phyloP scores from a whole-genome alignment of 371 early-diverging fungal genomes.

The Rhizopus delemar region DNA sequence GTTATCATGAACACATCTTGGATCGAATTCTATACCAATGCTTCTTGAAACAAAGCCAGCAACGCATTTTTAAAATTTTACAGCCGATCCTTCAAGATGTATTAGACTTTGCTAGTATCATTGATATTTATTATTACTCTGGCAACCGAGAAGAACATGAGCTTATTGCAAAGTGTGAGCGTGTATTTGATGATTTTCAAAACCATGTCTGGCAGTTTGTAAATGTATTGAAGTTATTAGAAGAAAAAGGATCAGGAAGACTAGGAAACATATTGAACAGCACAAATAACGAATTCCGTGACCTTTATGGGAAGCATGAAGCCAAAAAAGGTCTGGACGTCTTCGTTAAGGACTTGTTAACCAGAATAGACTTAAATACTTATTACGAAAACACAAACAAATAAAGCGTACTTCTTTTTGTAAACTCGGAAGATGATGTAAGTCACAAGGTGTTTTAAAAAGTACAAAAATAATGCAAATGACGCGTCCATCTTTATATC shows the following conservation, averaged over 20 bases:
- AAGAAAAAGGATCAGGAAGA: slow-evolving; percentile 45
- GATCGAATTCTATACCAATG: slow-evolving; percentile 56
- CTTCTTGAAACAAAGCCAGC: slow-evolving; percentile 51
- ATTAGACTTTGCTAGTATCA: slow-evolving; percentile 25
- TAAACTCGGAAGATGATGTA: neutral
- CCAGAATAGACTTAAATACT: slow-evolving; percentile 25
- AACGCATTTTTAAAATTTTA: slow-evolving; percentile 36
- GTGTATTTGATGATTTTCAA: slow-evolving; percentile 34
- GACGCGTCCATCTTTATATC: slow-evolving; percentile 12
- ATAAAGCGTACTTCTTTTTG: slow-evolving; percentile 14
- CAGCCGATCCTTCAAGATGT: slow-evolving; percentile 41
- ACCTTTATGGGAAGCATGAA: slow-evolving; percentile 29
- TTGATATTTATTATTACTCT: slow-evolving; percentile 16
- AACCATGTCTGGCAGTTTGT: slow-evolving; percentile 35
- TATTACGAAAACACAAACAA: slow-evolving; percentile 17
- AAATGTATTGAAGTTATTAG: slow-evolving; percentile 36
- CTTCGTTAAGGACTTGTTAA: slow-evolving; percentile 36
- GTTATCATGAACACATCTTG: slow-evolving; percentile 51
- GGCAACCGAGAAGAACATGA: slow-evolving; percentile 13
- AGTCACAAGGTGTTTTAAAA: neutral
- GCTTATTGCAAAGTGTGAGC: slow-evolving; percentile 15
- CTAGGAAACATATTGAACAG: slow-evolving; percentile 35
- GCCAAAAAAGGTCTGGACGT: slow-evolving; percentile 28
- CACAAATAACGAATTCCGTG: slow-evolving; percentile 23
- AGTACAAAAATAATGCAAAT: neutral